Conservation (phyloP, 345 rosid species). For the Eucalyptus tenuipes region DNA sequence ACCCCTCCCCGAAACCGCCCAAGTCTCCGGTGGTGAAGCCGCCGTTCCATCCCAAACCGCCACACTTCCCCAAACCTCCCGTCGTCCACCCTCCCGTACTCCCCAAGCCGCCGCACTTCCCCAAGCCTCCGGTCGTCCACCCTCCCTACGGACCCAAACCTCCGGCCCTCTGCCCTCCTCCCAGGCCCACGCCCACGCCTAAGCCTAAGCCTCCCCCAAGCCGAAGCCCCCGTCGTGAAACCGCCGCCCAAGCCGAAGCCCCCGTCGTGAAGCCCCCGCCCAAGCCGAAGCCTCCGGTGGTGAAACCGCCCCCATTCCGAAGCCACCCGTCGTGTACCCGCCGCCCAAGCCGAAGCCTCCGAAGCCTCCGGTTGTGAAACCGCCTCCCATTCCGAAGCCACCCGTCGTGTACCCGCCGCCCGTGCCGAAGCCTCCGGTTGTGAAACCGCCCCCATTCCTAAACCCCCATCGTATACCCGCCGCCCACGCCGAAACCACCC, state of each 20-base stretch:
- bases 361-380: constrained; percentile 1
- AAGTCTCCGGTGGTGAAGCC: not conserved
- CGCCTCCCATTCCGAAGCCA: not conserved
- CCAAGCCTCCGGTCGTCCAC: not conserved
- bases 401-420: constrained; percentile 6
- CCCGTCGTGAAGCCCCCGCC: not conserved
- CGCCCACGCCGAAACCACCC: not conserved
- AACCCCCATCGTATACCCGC: constrained; percentile 6
- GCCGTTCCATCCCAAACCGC: not conserved
- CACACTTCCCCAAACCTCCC: constrained; percentile 1
- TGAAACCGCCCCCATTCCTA: not conserved
- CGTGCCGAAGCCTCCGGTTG: not conserved
- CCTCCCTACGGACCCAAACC: constrained; percentile 5
- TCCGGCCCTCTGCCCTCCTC: not conserved
- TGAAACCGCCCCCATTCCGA: not conserved
- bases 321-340: not conserved
- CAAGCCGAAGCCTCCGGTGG: constrained; percentile 2
- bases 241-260: not conserved
- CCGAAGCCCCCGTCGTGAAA: not conserved
- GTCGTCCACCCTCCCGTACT: constrained; percentile 12
- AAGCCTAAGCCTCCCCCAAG: not conserved
- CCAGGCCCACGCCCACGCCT: not conserved
- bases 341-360: constrained; percentile 7
- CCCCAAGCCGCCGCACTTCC: not conserved
- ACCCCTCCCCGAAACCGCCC: constrained; percentile 28